These are phyloP conservation scores for Pistacia integerrima DNA, from an alignment of 345 rosid genomes.

Conservation along the genomic window DNA sequence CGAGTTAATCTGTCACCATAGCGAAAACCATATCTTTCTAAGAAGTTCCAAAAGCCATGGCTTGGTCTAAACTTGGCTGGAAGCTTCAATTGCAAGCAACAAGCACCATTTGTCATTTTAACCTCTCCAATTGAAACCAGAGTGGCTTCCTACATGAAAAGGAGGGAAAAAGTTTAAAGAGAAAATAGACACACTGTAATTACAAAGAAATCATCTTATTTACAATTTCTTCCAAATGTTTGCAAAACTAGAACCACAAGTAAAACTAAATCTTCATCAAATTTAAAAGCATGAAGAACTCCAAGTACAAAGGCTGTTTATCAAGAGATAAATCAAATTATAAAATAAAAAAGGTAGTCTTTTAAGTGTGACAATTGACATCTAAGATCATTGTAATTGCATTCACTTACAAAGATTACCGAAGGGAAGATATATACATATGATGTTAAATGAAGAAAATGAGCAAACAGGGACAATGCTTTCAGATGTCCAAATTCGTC, in stretches of 20 bases:
- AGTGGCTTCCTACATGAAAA: constrained; percentile 56
- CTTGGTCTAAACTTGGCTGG: constrained; percentile 48
- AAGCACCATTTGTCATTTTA: constrained; percentile 61
- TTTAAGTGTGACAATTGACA: not conserved
- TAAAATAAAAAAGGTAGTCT: not conserved
- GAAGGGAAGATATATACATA: not conserved
- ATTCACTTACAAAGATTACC: not conserved
- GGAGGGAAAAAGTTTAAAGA: not conserved
- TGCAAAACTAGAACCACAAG: not conserved
- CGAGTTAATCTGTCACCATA: constrained; percentile 59
- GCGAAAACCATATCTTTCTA: constrained; percentile 88
- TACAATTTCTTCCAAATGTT: not conserved
- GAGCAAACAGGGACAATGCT: not conserved
- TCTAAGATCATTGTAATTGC: not conserved
- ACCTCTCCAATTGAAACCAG: constrained; percentile 60
- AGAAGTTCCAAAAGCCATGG: constrained; percentile 69
- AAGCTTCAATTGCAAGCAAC: constrained; percentile 65
- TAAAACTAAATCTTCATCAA: constrained; percentile 1
- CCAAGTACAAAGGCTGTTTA: not conserved
- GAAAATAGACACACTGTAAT: not conserved
- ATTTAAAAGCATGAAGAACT: not conserved
- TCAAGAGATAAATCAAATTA: not conserved
- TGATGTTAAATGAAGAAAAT: not conserved
- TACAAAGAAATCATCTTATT: not conserved
- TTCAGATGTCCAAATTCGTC: not conserved